phyloP scores from a whole-genome alignment of 805 yeast species.

The Saturnispora mendoncae region DNA sequence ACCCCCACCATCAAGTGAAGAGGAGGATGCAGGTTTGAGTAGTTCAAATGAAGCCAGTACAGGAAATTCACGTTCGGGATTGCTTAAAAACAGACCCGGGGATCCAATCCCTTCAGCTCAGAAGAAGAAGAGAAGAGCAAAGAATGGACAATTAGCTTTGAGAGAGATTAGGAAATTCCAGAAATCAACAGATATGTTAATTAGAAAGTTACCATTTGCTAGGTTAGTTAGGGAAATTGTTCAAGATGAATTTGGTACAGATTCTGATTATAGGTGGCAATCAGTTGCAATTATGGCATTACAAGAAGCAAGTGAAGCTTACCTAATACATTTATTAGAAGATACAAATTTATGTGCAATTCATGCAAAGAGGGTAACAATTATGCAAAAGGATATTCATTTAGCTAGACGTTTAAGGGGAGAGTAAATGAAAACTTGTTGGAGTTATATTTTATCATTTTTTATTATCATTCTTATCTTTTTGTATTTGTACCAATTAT shows the following conservation, averaged over 20 bases:
- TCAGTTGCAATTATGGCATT: constrained; percentile 66
- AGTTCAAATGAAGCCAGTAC: not conserved
- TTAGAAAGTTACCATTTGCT: constrained; percentile 71
- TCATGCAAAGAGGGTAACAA: constrained; percentile 77
- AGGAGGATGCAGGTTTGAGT: not conserved
- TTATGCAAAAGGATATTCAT: constrained; percentile 77
- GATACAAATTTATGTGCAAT: constrained; percentile 72
- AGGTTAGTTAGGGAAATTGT: constrained; percentile 69
- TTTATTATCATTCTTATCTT: not conserved
- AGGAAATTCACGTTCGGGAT: constrained; percentile 24
- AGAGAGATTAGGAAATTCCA: constrained; percentile 63
- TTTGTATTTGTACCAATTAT: not conserved
- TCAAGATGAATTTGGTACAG: constrained; percentile 44
- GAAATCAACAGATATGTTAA: constrained; percentile 54
- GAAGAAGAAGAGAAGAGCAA: constrained; percentile 33
- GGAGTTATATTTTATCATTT: not conserved
- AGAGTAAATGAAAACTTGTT: constrained; percentile 9
- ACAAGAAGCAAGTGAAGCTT: constrained; percentile 79
- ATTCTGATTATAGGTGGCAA: constrained; percentile 66
- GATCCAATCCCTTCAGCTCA: constrained; percentile 33
- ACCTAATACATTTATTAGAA: constrained; percentile 60
- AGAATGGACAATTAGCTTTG: constrained; percentile 59
- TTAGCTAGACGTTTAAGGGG: constrained; percentile 73
- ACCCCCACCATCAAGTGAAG: constrained; percentile 11
- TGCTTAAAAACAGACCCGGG: constrained; percentile 44